phyloP scores from a whole-genome alignment of 176 grass and related monocot species.

The Hyparrhenia diplandra region DNA sequence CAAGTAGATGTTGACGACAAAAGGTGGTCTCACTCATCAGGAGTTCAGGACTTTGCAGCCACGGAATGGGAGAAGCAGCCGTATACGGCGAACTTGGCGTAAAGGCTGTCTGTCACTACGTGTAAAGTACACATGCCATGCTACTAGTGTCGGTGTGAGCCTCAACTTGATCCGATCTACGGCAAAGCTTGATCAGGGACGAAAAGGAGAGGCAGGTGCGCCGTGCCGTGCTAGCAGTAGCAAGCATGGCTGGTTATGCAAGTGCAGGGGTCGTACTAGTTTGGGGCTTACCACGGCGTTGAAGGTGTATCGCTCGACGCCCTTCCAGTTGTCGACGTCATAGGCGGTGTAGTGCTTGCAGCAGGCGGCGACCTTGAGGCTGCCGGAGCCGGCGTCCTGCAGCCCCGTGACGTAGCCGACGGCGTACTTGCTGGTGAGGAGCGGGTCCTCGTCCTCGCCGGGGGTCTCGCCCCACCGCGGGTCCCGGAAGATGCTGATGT shows the following conservation, averaged over 20 bases:
- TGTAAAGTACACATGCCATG: not conserved
- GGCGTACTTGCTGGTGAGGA: conserved; percentile 82
- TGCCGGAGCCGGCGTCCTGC: conserved; percentile 35
- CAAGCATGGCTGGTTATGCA: too few species aligned
- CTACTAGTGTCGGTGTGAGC: not conserved
- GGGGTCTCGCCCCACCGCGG: conserved; percentile 94
- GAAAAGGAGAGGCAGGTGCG: not conserved
- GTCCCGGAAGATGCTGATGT: conserved; percentile 93
- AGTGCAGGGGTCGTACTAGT: too few species aligned
- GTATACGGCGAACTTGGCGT: conserved; percentile 3
- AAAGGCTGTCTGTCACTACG: not conserved
- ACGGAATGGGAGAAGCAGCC: not conserved
- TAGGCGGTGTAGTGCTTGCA: conserved; percentile 99
- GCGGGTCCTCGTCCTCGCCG: conserved; percentile 91
- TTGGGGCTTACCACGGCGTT: conserved; percentile 80
- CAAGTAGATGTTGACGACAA: not conserved
- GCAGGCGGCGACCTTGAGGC: conserved; percentile 89
- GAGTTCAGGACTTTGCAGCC: not conserved
- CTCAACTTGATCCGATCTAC: conserved; percentile 1
- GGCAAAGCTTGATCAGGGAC: not conserved
- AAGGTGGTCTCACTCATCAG: not conserved
- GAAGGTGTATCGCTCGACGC: conserved; percentile 84
- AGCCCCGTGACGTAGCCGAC: conserved; percentile 70
- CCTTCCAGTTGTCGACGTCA: conserved; percentile 93
- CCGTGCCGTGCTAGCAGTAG: not conserved